Conservation (phyloP, 306 rosid genomes). For the Ammopiptanthus mongolicus region DNA sequence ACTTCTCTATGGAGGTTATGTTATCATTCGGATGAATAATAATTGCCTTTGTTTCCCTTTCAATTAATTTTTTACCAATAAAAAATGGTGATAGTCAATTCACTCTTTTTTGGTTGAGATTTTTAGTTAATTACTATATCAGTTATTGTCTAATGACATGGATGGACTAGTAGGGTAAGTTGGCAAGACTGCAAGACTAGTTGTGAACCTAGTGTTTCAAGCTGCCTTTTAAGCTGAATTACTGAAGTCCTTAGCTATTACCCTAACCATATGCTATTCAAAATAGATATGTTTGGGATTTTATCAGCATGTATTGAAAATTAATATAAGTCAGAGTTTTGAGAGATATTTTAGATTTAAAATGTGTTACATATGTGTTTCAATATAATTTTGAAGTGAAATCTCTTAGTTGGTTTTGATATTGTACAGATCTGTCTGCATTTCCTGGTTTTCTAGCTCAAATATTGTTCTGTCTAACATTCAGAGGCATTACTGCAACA, state of each 20-base stretch:
- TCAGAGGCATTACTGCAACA: background rate
- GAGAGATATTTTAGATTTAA: slow-evolving; percentile 1
- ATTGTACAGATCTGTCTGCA: slow-evolving; percentile 6
- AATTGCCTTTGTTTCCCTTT: background rate
- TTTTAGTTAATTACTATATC: background rate
- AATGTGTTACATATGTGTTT: slow-evolving; percentile 1
- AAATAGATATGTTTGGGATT: slow-evolving; percentile 14
- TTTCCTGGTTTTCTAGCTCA: background rate
- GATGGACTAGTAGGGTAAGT: background rate
- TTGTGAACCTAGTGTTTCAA: slow-evolving; percentile 1
- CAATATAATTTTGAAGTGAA: slow-evolving; percentile 8
- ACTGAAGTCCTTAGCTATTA: slow-evolving; percentile 6
- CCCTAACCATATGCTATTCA: background rate
- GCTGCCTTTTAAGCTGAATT: background rate
- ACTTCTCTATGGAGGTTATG: slow-evolving; percentile 15
- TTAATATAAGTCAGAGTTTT: background rate
- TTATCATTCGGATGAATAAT: slow-evolving; percentile 2
- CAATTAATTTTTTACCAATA: background rate
- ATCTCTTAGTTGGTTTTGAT: background rate
- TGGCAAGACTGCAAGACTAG: background rate
- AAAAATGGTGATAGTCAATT: slow-evolving; percentile 2
- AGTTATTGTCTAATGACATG: slow-evolving; percentile 2
- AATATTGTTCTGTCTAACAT: slow-evolving; percentile 12
- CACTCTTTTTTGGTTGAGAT: background rate
- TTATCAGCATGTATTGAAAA: background rate